Evolutionary conservation across 805 yeast species (phyloP), one percentile per base, ranked within the genome.

Genomic region (Sugiyamaella mastotermitis): DNA sequence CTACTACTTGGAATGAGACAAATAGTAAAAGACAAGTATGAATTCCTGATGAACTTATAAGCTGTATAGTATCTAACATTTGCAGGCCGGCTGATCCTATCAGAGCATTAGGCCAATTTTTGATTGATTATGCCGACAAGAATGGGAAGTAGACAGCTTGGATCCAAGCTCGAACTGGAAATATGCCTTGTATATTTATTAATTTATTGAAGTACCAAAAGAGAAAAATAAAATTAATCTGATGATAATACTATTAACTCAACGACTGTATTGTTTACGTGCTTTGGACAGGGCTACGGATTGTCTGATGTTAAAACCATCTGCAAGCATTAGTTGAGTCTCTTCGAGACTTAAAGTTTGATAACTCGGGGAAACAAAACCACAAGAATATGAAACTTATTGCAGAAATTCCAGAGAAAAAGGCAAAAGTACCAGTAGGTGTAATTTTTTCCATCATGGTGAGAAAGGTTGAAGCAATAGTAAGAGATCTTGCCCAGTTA

Each of bases 401-500:
- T n/a, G 37, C 20, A 10, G 44, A 45, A 14, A 45, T 45, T 5
- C 36, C 49, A 13, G 49, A 42, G 29, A 34, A 42, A 37, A 43
- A 45, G 11, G 49, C 46, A 35, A 90, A 90, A 0, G 97, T 90
- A 20, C 97, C 97, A 0, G 95, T 76, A 29, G 97, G 96, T 1
- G 97, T 85, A 48, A 90, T 86, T 48, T 78, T 83, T 58, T 83
- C 76, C 66, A 90, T 73, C 96, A 90, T 87, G 14, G 97, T 88
- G 59, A 90, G 72, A 65, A 88, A 90, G 1, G 96, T 83, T 3
- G 95, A 75, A 1, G 97, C 84, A 58, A 90, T 84, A 31, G 84
- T 81, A 52, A 90, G 67, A 20, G 95, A 86, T 38, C 97, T 97
- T 7, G 86, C 76, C 98, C 98, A 90, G 67, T 90, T 90, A 29